A percentile compares a stretch with the other conserved stretches of the same genome.
Conservation (phyloP, 2,329 filamentous ascomycete genomes). For the Colletotrichum eremochloae region DNA sequence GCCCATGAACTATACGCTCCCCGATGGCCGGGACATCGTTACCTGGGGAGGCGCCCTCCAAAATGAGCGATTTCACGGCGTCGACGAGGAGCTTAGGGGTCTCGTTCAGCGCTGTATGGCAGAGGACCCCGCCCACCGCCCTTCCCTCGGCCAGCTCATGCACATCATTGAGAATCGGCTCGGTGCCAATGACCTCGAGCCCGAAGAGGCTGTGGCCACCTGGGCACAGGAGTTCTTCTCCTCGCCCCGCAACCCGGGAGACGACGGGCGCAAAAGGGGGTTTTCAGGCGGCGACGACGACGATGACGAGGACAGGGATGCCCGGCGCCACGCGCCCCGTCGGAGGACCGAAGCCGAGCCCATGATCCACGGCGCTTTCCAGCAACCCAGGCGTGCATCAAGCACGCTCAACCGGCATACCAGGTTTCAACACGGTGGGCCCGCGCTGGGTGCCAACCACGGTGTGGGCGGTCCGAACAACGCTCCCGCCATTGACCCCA, state of each 20-base stretch:
- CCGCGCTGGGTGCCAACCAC: neutral
- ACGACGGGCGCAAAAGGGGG: neutral
- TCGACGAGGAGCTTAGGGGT: slow-evolving; percentile 46
- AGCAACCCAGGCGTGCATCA: neutral
- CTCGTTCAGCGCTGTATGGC: slow-evolving; percentile 46
- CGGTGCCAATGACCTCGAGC: slow-evolving; percentile 21
- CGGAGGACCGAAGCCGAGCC: neutral
- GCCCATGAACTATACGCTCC: neutral
- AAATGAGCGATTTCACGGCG: slow-evolving; percentile 10
- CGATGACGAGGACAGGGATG: neutral
- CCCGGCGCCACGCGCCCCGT: slow-evolving; percentile 4
- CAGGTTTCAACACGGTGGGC: neutral
- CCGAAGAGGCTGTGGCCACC: slow-evolving; percentile 30
- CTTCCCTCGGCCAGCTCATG: slow-evolving; percentile 45
- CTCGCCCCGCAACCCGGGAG: slow-evolving; percentile 7
- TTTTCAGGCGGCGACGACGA: neutral
- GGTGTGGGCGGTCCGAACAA: no score
- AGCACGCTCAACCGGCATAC: neutral
- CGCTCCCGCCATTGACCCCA: neutral
- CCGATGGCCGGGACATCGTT: neutral
- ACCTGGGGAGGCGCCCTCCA: slow-evolving; percentile 38
- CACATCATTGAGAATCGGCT: slow-evolving; percentile 44
- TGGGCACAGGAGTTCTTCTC: slow-evolving; percentile 41
- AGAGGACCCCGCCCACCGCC: slow-evolving; percentile 47
- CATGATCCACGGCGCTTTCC: neutral